phyloP scores from a whole-genome alignment of 768 basidiomycete genomes.

The Cystobasidium ongulense region DNA sequence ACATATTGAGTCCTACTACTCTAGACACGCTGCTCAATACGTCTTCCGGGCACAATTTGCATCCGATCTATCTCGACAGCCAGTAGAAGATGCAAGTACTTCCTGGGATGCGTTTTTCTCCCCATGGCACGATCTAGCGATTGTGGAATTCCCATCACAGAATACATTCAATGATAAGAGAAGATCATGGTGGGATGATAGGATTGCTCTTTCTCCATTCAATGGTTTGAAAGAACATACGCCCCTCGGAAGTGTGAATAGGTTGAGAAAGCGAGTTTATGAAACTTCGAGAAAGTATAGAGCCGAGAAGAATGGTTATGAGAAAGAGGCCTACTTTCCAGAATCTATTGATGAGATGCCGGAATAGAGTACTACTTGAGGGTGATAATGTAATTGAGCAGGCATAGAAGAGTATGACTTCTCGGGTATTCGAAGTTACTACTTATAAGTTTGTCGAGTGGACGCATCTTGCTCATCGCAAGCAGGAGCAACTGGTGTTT shows the following conservation, averaged over 20 bases:
- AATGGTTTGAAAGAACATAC: constrained; percentile 29
- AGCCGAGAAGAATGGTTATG: constrained; percentile 7
- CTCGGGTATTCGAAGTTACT: too few relatives aligned
- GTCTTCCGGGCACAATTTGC: constrained; percentile 31
- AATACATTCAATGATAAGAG: constrained; percentile 2
- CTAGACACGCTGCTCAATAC: background rate
- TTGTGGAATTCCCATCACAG: constrained; percentile 20
- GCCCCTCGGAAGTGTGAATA: constrained; percentile 29
- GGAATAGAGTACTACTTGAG: background rate
- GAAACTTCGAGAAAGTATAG: background rate
- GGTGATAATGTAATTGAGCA: background rate
- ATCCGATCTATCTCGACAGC: constrained; percentile 2
- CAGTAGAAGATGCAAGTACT: constrained; percentile 30
- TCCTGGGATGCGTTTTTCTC: constrained; percentile 28
- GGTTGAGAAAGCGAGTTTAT: constrained; percentile 21
- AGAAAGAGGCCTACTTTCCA: constrained; percentile 23
- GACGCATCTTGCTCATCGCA: too few relatives aligned
- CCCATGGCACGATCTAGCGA: constrained; percentile 31
- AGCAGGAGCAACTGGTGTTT: too few relatives aligned
- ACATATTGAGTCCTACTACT: constrained; percentile 9
- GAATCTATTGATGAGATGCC: constrained; percentile 30
- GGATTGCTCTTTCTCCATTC: constrained; percentile 32
- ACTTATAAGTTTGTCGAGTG: too few relatives aligned
- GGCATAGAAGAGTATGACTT: too few relatives aligned
- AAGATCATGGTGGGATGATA: constrained; percentile 29